These are phyloP conservation scores for Boletellus deceptivus DNA, from an alignment of 1,284 basidiomycete species.

Conservation along the genomic window DNA sequence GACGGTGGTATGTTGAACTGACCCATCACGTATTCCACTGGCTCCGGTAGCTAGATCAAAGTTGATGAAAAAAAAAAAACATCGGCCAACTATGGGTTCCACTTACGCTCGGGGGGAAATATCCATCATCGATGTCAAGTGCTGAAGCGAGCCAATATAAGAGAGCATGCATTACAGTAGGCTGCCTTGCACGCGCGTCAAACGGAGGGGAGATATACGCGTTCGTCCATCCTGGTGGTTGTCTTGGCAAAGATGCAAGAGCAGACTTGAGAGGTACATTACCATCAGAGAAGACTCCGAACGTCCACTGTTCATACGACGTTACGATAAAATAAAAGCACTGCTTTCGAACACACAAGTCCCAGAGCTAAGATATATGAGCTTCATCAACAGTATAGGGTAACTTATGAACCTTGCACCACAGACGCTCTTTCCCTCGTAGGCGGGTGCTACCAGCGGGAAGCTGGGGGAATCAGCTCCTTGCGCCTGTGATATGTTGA, in stretches of 20 bases:
- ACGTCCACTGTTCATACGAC: conserved; percentile 48
- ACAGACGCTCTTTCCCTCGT: conserved; percentile 40
- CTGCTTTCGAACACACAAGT: conserved; percentile 39
- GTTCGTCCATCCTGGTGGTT: conserved; percentile 37
- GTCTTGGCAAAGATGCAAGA: conserved; percentile 13
- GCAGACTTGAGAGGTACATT: conserved; percentile 2
- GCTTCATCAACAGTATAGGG: conserved; percentile 4
- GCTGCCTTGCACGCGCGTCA: conserved; percentile 25
- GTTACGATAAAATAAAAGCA: conserved; percentile 46
- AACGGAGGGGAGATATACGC: conserved; percentile 36
- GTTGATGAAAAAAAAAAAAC: conserved; percentile 5
- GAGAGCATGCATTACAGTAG: conserved; percentile 34
- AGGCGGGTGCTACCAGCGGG: conserved; percentile 27
- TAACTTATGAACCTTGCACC: conserved; percentile 42
- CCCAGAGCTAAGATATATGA: conserved; percentile 40
- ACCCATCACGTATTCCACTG: conserved; percentile 33
- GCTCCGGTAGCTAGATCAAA: conserved; percentile 38
- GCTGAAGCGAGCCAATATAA: conserved; percentile 37
- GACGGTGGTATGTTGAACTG: conserved; percentile 22
- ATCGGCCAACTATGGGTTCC: background rate
- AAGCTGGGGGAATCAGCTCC: conserved; percentile 20
- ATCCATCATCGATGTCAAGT: conserved; percentile 33
- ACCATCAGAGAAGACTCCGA: conserved; percentile 52
- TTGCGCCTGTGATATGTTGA: background rate
- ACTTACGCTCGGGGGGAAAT: conserved; percentile 28